Base-by-base conservation (phyloP, 805 yeast genomes). In the Yamadazyma sp. region DNA sequence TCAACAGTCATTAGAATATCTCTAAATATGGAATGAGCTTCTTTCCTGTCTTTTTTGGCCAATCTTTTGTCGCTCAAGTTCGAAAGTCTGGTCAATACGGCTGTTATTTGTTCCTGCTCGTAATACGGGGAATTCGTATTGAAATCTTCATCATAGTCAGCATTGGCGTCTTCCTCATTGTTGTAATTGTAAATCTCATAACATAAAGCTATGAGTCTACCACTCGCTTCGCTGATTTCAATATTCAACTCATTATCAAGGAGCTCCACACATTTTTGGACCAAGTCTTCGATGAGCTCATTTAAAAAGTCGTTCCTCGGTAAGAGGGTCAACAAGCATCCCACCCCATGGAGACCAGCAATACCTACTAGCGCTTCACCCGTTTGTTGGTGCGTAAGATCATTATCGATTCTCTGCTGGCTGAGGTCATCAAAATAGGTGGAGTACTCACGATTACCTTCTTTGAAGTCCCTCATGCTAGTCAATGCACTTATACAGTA, bases 21-120 rank as follows among this genome's bases (percentile, higher is more conserved):
- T 50, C 80, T 67, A 55, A 80, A 78, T 1, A 81, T 66, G 1
- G 85, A 73, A 44, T 77, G 76, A 17, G 77, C 65, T 25, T 74
- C 78, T 42, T 72, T 73, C 53, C 78, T 81, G 44, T 80, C 85
- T 50, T 75, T 78, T 47, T 82, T 82, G 18, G 82, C 73, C 3
- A 79, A 53, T 36, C 70, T 75, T 41, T 80, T 79, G 4, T 80
- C 64, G 0, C 84, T 75, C 15, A 75, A 70, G 28, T 68, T 71
- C 1, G 75, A 60, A 28, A 80, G 60, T 23, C 67, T 59, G 17
- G 64, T 62, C 20, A 77, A 54, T 3, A 63, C 62, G 14, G 57
- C 50, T 20, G 63, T 54, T 7, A 80, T 49, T 17, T 71, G 73
- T 33, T 71, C 78, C 21, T 69, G 71, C 44, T 79, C 82, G 37